phyloP scores from a whole-genome alignment of 768 basidiomycete species.

The Hygrophorus pudorinus region DNA sequence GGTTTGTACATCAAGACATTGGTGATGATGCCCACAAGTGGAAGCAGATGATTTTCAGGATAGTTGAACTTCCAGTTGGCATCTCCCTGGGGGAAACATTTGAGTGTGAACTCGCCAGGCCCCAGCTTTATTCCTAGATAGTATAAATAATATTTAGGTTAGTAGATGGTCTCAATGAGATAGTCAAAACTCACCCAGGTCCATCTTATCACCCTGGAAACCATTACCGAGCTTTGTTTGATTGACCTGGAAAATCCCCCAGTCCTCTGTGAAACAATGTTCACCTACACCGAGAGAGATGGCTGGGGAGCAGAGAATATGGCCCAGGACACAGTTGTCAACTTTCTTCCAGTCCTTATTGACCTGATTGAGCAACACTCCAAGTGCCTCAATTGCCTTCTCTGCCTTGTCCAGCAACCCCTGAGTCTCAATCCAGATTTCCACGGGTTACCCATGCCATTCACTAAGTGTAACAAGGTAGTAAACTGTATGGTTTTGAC shows the following conservation, averaged over 20 bases:
- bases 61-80: conserved; percentile 16
- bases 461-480: no score
- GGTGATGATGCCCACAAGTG: conserved; percentile 17
- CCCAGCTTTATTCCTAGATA: conserved; percentile 15
- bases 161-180: conserved; percentile 13
- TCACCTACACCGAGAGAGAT: conserved; percentile 3
- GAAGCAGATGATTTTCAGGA: conserved; percentile 22
- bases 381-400: conserved; percentile 6
- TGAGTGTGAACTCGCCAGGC: conserved; percentile 8
- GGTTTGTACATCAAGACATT: conserved; percentile 23
- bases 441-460: no score
- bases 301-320: conserved; percentile 7
- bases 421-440: conserved; percentile 7
- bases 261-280: conserved; percentile 17
- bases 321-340: conserved; percentile 11
- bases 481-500: no score
- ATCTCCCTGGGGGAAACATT: conserved; percentile 9
- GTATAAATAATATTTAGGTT: conserved; percentile 14
- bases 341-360: conserved; percentile 4
- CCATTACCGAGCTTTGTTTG: conserved; percentile 16
- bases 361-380: conserved; percentile 5
- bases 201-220: conserved; percentile 23
- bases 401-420: conserved; percentile 6
- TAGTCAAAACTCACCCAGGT: conserved; percentile 20
- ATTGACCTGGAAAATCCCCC: conserved; percentile 14